Base-by-base conservation (phyloP, 2,329 filamentous ascomycete genomes). In the Clarireedia homoeocarpa region DNA sequence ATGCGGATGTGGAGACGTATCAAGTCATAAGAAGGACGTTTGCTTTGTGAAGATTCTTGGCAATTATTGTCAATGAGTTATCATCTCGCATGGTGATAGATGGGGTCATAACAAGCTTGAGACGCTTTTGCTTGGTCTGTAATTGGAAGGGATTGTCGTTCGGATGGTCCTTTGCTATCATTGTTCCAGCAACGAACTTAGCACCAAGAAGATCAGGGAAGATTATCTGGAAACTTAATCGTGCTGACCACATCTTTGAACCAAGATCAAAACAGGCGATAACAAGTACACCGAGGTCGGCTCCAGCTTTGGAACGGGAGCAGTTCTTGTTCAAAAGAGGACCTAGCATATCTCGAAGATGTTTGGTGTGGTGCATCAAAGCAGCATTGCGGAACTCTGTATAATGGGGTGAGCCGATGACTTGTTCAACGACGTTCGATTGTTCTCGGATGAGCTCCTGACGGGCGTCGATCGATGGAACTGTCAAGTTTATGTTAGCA, bases 31-130 rank as follows among this genome's bases (percentile, higher is more conserved):
- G 69, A 59, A 30, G 62, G 50, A 40, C 68, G 58, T 9, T 71
- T 51, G 55, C 62, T 64, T 30, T 54, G 42, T 49, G 51, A 4
- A 61, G 15, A 38, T 55, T 55, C 40, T 58, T 57, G 1, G 51
- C 51, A 15, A 52, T 38, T 2, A 59, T 57, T 0, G 61, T 63
- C 0, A 59, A 58, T 0, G 62, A 61, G 34, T 61, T 59, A 39
- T 82, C 78, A 59, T 80, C 78, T 34, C 78, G 73, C 62, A 79
- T 74, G 2, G 77, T 81, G 47, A 82, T 74, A 7, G 77, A 73
- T 0, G 80, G 80, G 0, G 79, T 81, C 5, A 79, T 75, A 27
- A 79, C 76, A 1, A 81, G 71, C 53, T 76, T 75, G n/a, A 83
- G 67, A 5, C 79, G 75, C 68, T 72, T 76, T 62, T 81, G 77